Percentiles rank a stretch among this genome's conserved stretches.
Evolutionary conservation across 352 stramenopile genomes (phyloP).

Genomic region (Plasmopara halstedii): DNA sequence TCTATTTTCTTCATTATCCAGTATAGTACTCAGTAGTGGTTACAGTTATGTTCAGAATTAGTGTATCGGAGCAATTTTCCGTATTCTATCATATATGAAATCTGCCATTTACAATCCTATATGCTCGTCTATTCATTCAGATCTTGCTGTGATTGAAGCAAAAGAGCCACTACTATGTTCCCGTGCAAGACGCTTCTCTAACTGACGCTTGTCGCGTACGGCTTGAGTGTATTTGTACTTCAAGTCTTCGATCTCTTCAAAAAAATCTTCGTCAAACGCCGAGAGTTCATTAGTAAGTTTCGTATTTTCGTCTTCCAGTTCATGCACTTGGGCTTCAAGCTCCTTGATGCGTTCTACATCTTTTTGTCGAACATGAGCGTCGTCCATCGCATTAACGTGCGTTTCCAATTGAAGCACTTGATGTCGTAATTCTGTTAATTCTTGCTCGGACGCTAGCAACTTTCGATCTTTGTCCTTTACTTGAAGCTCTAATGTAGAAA

Average conservation of each 20-base stretch:
- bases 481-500: slow-evolving; percentile 7
- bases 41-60: no score
- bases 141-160: no score
- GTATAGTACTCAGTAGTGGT: no score
- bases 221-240: slow-evolving; percentile 92
- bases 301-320: slow-evolving; percentile 66
- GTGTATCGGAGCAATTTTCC: no score
- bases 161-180: slow-evolving; percentile 2
- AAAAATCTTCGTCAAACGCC: slow-evolving; percentile 93
- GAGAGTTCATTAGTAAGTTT: slow-evolving; percentile 71
- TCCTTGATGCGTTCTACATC: slow-evolving; percentile 23
- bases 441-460: slow-evolving; percentile 12
- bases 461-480: slow-evolving; percentile 21
- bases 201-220: slow-evolving; percentile 61
- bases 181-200: slow-evolving; percentile 33
- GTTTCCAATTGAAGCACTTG: slow-evolving; percentile 19
- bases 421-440: slow-evolving; percentile 11
- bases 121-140: no score
- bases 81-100: no score
- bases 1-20: no score
- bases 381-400: slow-evolving; percentile 1
- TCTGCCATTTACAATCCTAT: no score
- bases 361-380: slow-evolving; percentile 1
- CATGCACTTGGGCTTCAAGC: slow-evolving; percentile 29
- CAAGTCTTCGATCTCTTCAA: slow-evolving; percentile 94